Percentiles rank a stretch among this genome's conserved stretches.
phyloP scores from a whole-genome alignment of 2,329 filamentous ascomycete genomes.

The Verticillium longisporum region DNA sequence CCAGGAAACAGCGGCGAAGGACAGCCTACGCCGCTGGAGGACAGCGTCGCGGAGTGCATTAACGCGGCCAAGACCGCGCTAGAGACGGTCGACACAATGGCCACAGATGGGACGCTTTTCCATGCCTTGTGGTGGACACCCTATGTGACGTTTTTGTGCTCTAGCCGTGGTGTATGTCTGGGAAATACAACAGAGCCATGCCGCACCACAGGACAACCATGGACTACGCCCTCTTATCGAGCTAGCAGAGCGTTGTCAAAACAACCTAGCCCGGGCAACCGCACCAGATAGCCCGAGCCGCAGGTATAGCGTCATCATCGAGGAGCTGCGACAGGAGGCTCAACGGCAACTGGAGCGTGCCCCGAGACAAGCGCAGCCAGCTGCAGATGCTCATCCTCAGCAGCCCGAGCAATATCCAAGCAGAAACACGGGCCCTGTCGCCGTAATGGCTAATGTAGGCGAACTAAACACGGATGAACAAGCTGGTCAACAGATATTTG shows the following conservation, averaged over 20 bases:
- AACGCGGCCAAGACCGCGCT: constrained; percentile 38
- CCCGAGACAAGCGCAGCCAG: background rate
- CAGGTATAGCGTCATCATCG: constrained; percentile 44
- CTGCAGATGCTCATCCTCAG: background rate
- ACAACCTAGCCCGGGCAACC: constrained; percentile 30
- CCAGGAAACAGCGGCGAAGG: constrained; percentile 8
- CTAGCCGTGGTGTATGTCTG: constrained; percentile 47
- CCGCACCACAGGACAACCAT: background rate
- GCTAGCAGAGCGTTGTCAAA: constrained; percentile 34
- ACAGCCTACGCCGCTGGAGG: constrained; percentile 27
- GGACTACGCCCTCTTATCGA: constrained; percentile 11
- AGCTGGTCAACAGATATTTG: background rate
- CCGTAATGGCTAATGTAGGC: background rate
- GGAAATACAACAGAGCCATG: constrained; percentile 23
- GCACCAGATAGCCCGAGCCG: constrained; percentile 34
- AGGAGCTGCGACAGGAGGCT: constrained; percentile 38
- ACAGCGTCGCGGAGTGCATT: constrained; percentile 33
- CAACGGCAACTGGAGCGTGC: background rate
- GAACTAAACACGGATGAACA: background rate
- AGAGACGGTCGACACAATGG: constrained; percentile 33
- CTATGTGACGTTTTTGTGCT: constrained; percentile 47
- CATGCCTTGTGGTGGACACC: constrained; percentile 46
- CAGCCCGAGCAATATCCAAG: background rate
- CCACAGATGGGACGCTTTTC: constrained; percentile 19
- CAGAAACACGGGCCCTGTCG: background rate